These are phyloP conservation scores for Cantharellus anzutake DNA, from an alignment of 768 basidiomycete species.

Conservation along the genomic window DNA sequence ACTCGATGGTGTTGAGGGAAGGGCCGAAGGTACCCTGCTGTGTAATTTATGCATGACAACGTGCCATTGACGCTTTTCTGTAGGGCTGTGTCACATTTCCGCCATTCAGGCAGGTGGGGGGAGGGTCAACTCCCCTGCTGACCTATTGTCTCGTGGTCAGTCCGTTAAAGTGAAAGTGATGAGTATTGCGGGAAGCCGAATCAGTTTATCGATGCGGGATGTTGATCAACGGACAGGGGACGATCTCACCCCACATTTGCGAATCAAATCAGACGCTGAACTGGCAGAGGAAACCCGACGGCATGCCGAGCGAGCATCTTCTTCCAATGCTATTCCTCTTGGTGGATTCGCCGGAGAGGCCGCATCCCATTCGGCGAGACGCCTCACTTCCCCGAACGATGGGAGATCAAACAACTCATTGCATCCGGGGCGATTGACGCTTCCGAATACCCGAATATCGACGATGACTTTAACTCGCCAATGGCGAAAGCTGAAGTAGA, in stretches of 20 bases:
- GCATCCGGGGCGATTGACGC: slow-evolving; percentile 84
- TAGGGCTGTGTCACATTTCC: slow-evolving; percentile 96
- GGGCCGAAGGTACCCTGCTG: slow-evolving; percentile 55
- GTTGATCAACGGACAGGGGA: slow-evolving; percentile 81
- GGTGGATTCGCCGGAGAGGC: slow-evolving; percentile 27
- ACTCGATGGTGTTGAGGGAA: slow-evolving; percentile 68
- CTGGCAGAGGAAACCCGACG: slow-evolving; percentile 57
- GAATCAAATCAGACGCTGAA: slow-evolving; percentile 88
- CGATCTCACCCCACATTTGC: slow-evolving; percentile 86
- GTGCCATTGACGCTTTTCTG: slow-evolving; percentile 2
- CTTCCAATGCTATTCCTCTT: slow-evolving; percentile 75
- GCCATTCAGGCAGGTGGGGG: slow-evolving; percentile 61
- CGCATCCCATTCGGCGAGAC: slow-evolving; percentile 55
- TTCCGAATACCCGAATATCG: slow-evolving; percentile 84
- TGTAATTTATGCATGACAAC: neutral
- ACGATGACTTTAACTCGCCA: slow-evolving; percentile 66
- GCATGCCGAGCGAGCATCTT: slow-evolving; percentile 39
- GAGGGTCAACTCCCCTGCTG: slow-evolving; percentile 71
- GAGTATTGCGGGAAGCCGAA: slow-evolving; percentile 64
- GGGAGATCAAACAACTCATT: slow-evolving; percentile 99
- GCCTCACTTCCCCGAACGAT: slow-evolving; percentile 87
- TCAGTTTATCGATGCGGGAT: slow-evolving; percentile 93
- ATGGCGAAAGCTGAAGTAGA: slow-evolving; percentile 73
- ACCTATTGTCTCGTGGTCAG: slow-evolving; percentile 71
- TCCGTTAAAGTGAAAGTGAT: slow-evolving; percentile 91